Conservation (phyloP, 176 grass and related monocot genomes). For the Oryza brachyantha region DNA sequence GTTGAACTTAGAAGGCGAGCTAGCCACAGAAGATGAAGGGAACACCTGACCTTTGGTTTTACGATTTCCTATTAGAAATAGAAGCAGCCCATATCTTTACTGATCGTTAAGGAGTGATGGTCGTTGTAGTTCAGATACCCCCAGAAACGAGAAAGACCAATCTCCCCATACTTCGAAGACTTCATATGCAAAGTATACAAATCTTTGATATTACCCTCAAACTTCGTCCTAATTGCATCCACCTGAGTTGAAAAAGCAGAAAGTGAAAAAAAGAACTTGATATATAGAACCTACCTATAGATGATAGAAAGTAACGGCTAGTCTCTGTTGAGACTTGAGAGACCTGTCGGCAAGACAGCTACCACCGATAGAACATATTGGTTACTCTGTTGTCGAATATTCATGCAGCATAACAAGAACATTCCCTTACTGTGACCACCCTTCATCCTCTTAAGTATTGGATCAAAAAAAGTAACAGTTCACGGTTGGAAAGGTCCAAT, state of each 20-base stretch:
- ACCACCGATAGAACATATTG: background rate
- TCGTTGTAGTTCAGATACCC: conserved; percentile 90
- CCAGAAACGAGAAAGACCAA: conserved; percentile 83
- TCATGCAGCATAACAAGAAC: background rate
- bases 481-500: background rate
- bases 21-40: background rate
- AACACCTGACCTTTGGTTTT: background rate
- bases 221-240: conserved; percentile 50
- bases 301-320: conserved; percentile 2
- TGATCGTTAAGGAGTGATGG: conserved; percentile 48
- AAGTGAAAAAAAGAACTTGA: background rate
- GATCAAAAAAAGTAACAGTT: background rate
- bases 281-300: background rate
- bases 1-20: background rate
- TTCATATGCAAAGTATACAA: conserved; percentile 64
- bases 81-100: conserved; percentile 37
- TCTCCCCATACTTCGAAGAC: conserved; percentile 70
- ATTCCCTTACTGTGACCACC: background rate
- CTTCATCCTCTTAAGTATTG: background rate
- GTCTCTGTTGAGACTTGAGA: background rate
- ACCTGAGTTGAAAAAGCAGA: conserved; percentile 50
- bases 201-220: conserved; percentile 66
- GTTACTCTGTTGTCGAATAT: background rate
- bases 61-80: conserved; percentile 32
- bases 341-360: background rate